A percentile compares a stretch with the other conserved stretches of the same genome.
Evolutionary conservation across 805 yeast genomes (phyloP).

Genomic region (Lachancea waltii): DNA sequence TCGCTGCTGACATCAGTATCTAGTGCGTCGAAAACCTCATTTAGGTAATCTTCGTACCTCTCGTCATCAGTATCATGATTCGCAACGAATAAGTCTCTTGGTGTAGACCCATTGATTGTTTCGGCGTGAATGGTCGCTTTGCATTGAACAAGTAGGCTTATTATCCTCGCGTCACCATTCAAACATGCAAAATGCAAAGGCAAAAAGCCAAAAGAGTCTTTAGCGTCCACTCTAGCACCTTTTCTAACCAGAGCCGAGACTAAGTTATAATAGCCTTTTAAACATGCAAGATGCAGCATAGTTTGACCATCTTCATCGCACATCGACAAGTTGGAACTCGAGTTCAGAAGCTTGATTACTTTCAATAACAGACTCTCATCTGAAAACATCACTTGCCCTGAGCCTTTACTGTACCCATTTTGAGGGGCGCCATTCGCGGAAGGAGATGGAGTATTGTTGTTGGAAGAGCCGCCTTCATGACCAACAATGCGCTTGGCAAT

Average conservation of each 20-base stretch:
- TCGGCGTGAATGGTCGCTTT: constrained; percentile 52
- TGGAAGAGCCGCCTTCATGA: constrained; percentile 29
- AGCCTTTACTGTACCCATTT: constrained; percentile 7
- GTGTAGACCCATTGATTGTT: constrained; percentile 45
- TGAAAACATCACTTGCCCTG: constrained; percentile 11
- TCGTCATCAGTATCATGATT: constrained; percentile 33
- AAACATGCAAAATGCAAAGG: constrained; percentile 85
- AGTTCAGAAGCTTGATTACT: constrained; percentile 61
- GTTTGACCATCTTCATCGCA: constrained; percentile 83
- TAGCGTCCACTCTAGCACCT: constrained; percentile 62
- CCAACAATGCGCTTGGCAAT: constrained; percentile 90
- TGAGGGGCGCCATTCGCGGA: constrained; percentile 16
- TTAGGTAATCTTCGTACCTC: constrained; percentile 31
- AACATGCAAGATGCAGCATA: constrained; percentile 75
- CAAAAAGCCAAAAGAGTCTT: constrained; percentile 75
- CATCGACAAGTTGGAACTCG: constrained; percentile 75
- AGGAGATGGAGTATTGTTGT: constrained; percentile 14
- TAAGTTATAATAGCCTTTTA: constrained; percentile 62
- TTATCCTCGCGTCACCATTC: constrained; percentile 62
- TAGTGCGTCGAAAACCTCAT: constrained; percentile 30
- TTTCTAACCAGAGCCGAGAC: constrained; percentile 55
- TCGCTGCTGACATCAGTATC: constrained; percentile 13
- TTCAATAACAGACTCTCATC: constrained; percentile 39
- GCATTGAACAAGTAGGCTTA: constrained; percentile 53
- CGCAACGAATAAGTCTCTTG: constrained; percentile 28